phyloP scores from a whole-genome alignment of 2,329 filamentous ascomycete species.

The Teratosphaeria destructans region DNA sequence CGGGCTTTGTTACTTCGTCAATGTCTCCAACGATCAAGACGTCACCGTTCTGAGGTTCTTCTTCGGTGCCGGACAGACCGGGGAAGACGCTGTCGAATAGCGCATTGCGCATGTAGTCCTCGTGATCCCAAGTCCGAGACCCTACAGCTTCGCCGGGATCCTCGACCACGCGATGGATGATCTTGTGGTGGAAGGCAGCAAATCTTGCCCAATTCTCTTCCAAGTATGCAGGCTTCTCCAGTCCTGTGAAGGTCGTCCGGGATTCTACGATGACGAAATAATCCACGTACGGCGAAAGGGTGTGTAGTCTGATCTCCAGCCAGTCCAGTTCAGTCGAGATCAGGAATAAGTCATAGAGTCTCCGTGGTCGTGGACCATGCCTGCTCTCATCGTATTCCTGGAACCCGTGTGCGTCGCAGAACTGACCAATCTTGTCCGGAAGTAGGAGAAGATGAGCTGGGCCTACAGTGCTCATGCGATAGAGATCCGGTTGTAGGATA shows the following conservation, averaged over 20 bases:
- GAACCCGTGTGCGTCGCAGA: slow-evolving; percentile 11
- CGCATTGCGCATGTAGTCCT: slow-evolving; percentile 46
- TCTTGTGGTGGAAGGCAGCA: slow-evolving; percentile 45
- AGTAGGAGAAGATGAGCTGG: slow-evolving; percentile 4
- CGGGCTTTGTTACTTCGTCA: slow-evolving; percentile 45
- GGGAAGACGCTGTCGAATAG: slow-evolving; percentile 49
- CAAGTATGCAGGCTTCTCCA: slow-evolving; percentile 45
- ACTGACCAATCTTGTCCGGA: slow-evolving; percentile 4
- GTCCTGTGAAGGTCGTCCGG: slow-evolving; percentile 47
- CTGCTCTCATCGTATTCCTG: neutral
- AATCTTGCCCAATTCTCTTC: slow-evolving; percentile 45
- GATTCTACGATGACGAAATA: slow-evolving; percentile 57
- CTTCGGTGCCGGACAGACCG: slow-evolving; percentile 31
- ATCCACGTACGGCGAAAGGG: slow-evolving; percentile 48
- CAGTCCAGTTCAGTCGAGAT: slow-evolving; percentile 55
- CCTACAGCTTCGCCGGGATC: slow-evolving; percentile 28
- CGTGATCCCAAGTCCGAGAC: slow-evolving; percentile 39
- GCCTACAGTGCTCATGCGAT: slow-evolving; percentile 2
- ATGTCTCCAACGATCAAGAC: slow-evolving; percentile 51
- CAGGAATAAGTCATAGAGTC: slow-evolving; percentile 53
- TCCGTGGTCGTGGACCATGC: slow-evolving; percentile 27
- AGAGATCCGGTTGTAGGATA: slow-evolving; percentile 5
- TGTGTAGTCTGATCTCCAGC: slow-evolving; percentile 53
- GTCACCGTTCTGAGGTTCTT: slow-evolving; percentile 39
- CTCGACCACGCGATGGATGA: slow-evolving; percentile 48